Evolutionary conservation across 306 rosid genomes (phyloP).

Genomic region (Rosa persica): DNA sequence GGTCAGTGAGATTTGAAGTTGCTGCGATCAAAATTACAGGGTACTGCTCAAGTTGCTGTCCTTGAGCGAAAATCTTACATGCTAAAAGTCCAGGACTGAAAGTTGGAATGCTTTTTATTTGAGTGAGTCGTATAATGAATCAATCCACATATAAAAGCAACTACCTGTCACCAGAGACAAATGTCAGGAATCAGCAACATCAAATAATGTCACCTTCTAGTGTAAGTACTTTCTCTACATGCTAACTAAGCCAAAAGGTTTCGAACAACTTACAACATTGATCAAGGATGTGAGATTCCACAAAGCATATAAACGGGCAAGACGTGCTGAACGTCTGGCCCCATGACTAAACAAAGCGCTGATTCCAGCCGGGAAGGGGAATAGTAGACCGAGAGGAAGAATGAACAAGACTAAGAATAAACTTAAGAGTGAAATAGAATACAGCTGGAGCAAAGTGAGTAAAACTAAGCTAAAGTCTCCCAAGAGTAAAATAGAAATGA

Average conservation of each 20-base stretch:
- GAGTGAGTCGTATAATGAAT: slow-evolving; percentile 63
- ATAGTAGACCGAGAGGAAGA: slow-evolving; percentile 78
- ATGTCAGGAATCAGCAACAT: background rate
- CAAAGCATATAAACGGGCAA: slow-evolving; percentile 83
- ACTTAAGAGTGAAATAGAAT: slow-evolving; percentile 64
- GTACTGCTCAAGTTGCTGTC: background rate
- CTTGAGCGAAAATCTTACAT: slow-evolving; percentile 47
- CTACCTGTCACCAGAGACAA: slow-evolving; percentile 46
- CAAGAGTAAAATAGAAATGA: slow-evolving; percentile 70
- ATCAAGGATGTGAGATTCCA: slow-evolving; percentile 96
- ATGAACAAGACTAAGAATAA: slow-evolving; percentile 71
- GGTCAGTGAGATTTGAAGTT: background rate
- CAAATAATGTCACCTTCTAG: background rate
- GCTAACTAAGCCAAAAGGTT: slow-evolving; percentile 3
- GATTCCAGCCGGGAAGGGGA: slow-evolving; percentile 94
- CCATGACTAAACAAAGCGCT: slow-evolving; percentile 95
- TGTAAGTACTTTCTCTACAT: background rate
- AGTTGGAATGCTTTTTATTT: slow-evolving; percentile 55
- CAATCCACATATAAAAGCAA: slow-evolving; percentile 83
- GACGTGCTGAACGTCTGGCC: slow-evolving; percentile 87
- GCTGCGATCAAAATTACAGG: slow-evolving; percentile 3
- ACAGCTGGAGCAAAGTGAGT: slow-evolving; percentile 84
- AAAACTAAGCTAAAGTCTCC: slow-evolving; percentile 88
- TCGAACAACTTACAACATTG: slow-evolving; percentile 75
- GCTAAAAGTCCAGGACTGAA: slow-evolving; percentile 89